phyloP scores from a whole-genome alignment of 2,329 filamentous ascomycete genomes.

The Westerdykella aurantiaca region DNA sequence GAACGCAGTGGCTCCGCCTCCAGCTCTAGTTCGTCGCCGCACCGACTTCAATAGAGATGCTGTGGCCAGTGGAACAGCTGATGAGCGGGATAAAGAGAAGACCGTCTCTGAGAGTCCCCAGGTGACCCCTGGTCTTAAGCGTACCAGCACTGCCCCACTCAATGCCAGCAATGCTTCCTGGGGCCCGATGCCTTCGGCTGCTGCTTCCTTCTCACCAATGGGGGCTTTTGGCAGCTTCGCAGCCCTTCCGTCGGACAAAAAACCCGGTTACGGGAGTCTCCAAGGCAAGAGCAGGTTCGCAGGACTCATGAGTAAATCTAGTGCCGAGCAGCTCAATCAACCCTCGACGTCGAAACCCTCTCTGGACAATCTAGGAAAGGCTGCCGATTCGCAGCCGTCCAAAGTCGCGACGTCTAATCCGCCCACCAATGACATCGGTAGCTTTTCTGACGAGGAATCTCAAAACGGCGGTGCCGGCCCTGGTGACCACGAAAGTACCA shows the following conservation, averaged over 20 bases:
- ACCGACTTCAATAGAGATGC: conserved; percentile 55
- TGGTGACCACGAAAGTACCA: conserved; percentile 67
- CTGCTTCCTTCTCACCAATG: conserved; percentile 65
- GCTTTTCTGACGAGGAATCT: conserved; percentile 61
- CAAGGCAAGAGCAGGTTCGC: conserved; percentile 79
- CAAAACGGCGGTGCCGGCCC: conserved; percentile 66
- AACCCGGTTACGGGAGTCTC: conserved; percentile 58
- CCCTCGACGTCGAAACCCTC: conserved; percentile 52
- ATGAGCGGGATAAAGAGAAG: conserved; percentile 49
- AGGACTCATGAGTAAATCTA: conserved; percentile 75
- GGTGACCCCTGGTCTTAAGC: conserved; percentile 52
- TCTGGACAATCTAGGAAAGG: conserved; percentile 48
- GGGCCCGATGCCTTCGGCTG: conserved; percentile 54
- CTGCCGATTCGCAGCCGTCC: conserved; percentile 47
- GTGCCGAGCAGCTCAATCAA: conserved; percentile 56
- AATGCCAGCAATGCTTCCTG: conserved; percentile 49
- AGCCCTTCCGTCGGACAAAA: conserved; percentile 58
- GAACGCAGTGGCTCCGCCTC: conserved; percentile 55
- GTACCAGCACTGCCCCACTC: conserved; percentile 51
- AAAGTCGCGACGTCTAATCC: conserved; percentile 45
- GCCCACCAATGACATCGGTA: conserved; percentile 60
- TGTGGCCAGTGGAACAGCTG: conserved; percentile 35
- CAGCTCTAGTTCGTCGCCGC: conserved; percentile 55
- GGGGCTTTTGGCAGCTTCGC: conserved; percentile 89
- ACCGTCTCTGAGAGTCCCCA: conserved; percentile 35